Conservation (phyloP, 495 filamentous ascomycete species). For the Rostrohypoxylon terebratum region DNA sequence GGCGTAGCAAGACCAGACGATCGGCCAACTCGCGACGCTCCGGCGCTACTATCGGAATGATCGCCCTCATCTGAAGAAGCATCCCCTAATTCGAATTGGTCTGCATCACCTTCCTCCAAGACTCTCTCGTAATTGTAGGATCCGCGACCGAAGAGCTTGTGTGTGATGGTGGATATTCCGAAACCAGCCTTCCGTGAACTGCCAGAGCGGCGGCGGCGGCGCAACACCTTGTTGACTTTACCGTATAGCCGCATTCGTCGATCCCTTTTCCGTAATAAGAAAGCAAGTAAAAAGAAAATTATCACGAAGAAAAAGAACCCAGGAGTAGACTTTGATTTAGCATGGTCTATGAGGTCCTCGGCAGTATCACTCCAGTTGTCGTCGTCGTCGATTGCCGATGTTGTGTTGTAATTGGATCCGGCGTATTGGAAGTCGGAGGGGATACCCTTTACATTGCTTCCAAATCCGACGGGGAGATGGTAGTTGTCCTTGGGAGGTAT, state of each 20-base stretch:
- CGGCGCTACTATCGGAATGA: constrained; percentile 64
- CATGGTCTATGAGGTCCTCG: constrained; percentile 74
- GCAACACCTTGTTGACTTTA: constrained; percentile 65
- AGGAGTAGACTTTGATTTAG: constrained; percentile 77
- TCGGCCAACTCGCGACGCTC: constrained; percentile 62
- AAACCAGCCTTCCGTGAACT: constrained; percentile 65
- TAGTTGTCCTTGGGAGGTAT: constrained; percentile 71
- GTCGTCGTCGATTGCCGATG: constrained; percentile 63
- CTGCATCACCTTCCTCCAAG: constrained; percentile 76
- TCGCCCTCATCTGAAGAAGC: constrained; percentile 70
- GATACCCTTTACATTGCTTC: constrained; percentile 75
- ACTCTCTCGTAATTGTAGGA: constrained; percentile 80
- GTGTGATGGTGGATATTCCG: constrained; percentile 65
- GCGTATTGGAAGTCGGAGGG: constrained; percentile 88
- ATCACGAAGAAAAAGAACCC: constrained; percentile 78
- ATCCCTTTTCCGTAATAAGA: constrained; percentile 70
- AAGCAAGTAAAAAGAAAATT: constrained; percentile 73
- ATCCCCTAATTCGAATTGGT: constrained; percentile 78
- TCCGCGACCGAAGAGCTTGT: constrained; percentile 68
- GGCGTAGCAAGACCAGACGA: constrained; percentile 74
- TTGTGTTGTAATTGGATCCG: constrained; percentile 68
- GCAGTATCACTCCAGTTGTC: constrained; percentile 69
- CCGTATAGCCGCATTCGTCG: constrained; percentile 74
- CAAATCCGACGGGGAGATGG: constrained; percentile 85
- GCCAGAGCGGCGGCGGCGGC: constrained; percentile 64